Evolutionary conservation across 257 asterid genomes (phyloP).

Genomic region (Nemophila menziesii): DNA sequence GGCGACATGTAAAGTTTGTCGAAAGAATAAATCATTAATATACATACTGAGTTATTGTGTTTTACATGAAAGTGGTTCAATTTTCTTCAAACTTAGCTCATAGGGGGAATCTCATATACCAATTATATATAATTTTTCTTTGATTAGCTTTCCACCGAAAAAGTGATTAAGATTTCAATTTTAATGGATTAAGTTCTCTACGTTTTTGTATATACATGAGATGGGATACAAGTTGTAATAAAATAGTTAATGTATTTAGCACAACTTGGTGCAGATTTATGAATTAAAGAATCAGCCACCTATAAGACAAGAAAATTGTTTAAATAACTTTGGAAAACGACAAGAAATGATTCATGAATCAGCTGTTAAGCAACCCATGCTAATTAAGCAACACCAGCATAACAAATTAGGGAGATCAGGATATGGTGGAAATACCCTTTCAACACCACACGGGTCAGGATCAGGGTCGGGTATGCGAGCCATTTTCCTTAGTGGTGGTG

Average conservation of each 20-base stretch:
- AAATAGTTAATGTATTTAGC: neutral
- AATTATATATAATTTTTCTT: too few species aligned
- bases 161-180: too few species aligned
- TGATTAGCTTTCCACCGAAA: too few species aligned
- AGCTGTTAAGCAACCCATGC: conserved; percentile 21
- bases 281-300: conserved; percentile 38
- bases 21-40: too few species aligned
- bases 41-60: too few species aligned
- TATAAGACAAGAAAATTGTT: conserved; percentile 10
- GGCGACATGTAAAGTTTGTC: too few species aligned
- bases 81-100: too few species aligned
- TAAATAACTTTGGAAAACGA: conserved; percentile 19
- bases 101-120: too few species aligned
- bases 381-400: conserved; percentile 5
- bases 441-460: conserved; percentile 18
- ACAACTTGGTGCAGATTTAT: conserved; percentile 18
- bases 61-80: too few species aligned
- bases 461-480: conserved; percentile 51
- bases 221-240: neutral
- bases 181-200: too few species aligned
- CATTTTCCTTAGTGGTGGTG: conserved; percentile 54
- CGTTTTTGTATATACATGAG: too few species aligned
- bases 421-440: conserved; percentile 8
- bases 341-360: conserved; percentile 20
- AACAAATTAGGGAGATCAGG: conserved; percentile 19